phyloP scores from a whole-genome alignment of 257 asterid genomes.

The Salvia splendens region DNA sequence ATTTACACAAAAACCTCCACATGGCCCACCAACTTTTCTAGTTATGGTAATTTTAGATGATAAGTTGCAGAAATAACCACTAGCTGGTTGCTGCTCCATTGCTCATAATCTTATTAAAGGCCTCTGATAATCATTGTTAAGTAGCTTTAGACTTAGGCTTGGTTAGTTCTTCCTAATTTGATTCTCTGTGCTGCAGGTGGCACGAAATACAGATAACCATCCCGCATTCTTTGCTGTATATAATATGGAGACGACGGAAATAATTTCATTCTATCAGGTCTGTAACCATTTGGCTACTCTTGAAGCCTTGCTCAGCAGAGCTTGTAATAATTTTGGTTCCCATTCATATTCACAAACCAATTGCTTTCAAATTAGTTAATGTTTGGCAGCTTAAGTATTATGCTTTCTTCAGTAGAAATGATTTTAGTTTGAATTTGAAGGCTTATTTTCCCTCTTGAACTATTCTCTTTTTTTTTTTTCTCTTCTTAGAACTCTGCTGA shows the following conservation, averaged over 20 bases:
- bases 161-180: slow-evolving; percentile 22
- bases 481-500: slow-evolving; percentile 81
- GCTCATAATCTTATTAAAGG: too few species aligned
- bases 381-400: neutral
- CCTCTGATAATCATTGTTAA: too few species aligned
- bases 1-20: too few species aligned
- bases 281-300: slow-evolving; percentile 5
- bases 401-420: neutral
- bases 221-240: slow-evolving; percentile 97
- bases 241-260: slow-evolving; percentile 93
- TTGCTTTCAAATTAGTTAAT: neutral
- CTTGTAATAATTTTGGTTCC: slow-evolving; percentile 4
- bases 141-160: neutral
- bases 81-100: too few species aligned
- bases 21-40: too few species aligned
- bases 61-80: too few species aligned
- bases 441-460: slow-evolving; percentile 22
- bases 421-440: slow-evolving; percentile 5
- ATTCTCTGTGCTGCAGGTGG: slow-evolving; percentile 55
- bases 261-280: slow-evolving; percentile 86
- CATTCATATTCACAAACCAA: slow-evolving; percentile 15
- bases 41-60: too few species aligned
- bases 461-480: slow-evolving; percentile 6
- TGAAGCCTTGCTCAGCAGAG: neutral
- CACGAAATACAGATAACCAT: slow-evolving; percentile 78